phyloP scores from a whole-genome alignment of 768 basidiomycete genomes.

The Imleria badia region DNA sequence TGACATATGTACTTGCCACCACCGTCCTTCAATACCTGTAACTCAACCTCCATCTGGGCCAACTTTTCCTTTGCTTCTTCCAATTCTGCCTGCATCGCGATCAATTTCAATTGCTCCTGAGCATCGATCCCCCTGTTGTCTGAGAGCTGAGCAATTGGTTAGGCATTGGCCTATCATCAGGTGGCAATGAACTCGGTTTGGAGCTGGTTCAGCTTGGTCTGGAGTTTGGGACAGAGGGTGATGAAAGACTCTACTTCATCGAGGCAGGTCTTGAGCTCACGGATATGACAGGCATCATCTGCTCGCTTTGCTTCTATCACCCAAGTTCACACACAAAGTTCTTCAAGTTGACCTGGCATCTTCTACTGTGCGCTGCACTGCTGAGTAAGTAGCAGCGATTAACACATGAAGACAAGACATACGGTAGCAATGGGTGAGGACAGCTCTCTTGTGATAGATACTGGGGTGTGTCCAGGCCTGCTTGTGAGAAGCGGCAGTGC shows the following conservation, averaged over 20 bases:
- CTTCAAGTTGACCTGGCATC: constrained; percentile 72
- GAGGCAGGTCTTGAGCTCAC: constrained; percentile 81
- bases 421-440: constrained; percentile 28
- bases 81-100: constrained; percentile 71
- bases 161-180: constrained; percentile 72
- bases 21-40: constrained; percentile 70
- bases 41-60: constrained; percentile 83
- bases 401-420: not conserved
- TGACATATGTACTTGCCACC: constrained; percentile 24
- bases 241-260: constrained; percentile 83
- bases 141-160: too few relatives aligned
- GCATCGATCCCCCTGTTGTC: too few relatives aligned
- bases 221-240: constrained; percentile 83
- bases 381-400: constrained; percentile 8
- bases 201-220: constrained; percentile 79
- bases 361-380: too few relatives aligned
- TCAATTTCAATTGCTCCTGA: constrained; percentile 92
- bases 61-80: constrained; percentile 79
- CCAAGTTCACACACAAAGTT: constrained; percentile 78
- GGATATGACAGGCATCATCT: constrained; percentile 79
- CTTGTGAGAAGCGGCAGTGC: not conserved
- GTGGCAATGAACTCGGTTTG: constrained; percentile 77
- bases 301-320: too few relatives aligned
- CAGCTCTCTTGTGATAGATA: constrained; percentile 26
- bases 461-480: constrained; percentile 10